Conservation (phyloP, 805 yeast genomes). For the Pichia nakasei region DNA sequence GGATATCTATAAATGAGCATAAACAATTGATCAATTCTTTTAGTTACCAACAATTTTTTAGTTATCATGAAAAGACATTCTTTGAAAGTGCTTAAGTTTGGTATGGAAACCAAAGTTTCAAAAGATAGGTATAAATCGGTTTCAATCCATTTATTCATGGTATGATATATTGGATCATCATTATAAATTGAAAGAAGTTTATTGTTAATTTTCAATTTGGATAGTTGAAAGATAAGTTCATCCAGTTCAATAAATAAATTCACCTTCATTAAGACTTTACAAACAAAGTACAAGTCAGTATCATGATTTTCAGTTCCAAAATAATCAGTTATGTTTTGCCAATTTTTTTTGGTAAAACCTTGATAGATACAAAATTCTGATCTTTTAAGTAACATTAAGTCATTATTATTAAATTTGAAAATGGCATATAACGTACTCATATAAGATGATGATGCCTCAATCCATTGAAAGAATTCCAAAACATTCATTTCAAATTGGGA, state of each 20-base stretch:
- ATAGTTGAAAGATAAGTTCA: slow-evolving; percentile 28
- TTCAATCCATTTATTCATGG: slow-evolving; percentile 31
- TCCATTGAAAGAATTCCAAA: slow-evolving; percentile 2
- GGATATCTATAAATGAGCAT: slow-evolving; percentile 51
- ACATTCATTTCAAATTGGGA: slow-evolving; percentile 10
- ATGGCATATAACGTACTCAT: slow-evolving; percentile 3
- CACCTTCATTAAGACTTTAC: slow-evolving; percentile 13
- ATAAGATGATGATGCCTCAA: slow-evolving; percentile 4
- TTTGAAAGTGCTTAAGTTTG: slow-evolving; percentile 2
- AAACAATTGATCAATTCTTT: slow-evolving; percentile 51
- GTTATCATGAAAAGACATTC: slow-evolving; percentile 15
- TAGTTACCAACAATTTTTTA: slow-evolving; percentile 22
- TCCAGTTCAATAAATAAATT: slow-evolving; percentile 19
- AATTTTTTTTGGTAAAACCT: not conserved
- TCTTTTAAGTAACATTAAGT: slow-evolving; percentile 4
- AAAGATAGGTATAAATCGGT: slow-evolving; percentile 29
- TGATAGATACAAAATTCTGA: slow-evolving; percentile 11
- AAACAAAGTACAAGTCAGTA: slow-evolving; percentile 10
- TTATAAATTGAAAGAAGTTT: slow-evolving; percentile 1
- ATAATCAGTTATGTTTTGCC: not conserved
- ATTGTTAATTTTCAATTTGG: slow-evolving; percentile 29
- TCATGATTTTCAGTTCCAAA: not conserved
- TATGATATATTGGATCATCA: slow-evolving; percentile 24
- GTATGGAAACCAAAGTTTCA: slow-evolving; percentile 3
- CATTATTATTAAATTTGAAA: slow-evolving; percentile 6